Conservation (phyloP, 768 basidiomycete species). For the Russula foetens region DNA sequence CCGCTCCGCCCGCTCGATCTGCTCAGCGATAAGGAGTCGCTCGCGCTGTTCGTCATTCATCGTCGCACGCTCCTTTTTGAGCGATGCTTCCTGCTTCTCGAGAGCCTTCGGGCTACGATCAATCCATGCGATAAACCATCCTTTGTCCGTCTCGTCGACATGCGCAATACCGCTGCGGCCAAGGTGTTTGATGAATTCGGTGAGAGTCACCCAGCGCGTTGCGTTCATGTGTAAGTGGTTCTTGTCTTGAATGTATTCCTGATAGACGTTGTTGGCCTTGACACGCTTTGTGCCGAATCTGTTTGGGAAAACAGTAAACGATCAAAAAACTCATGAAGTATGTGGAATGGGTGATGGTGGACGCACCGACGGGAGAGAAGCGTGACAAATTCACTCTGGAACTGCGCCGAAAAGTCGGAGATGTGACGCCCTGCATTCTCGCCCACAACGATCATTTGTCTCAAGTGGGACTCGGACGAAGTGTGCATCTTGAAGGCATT, state of each 20-base stretch:
- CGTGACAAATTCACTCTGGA: conserved; percentile 86
- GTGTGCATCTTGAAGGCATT: conserved; percentile 98
- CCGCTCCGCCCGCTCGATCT: conserved; percentile 82
- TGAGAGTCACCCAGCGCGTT: conserved; percentile 94
- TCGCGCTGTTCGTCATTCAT: conserved; percentile 94
- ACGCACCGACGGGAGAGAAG: conserved; percentile 75
- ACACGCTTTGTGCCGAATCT: conserved; percentile 95
- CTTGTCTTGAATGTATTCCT: conserved; percentile 96
- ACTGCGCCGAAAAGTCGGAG: conserved; percentile 77
- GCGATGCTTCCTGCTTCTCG: conserved; percentile 79
- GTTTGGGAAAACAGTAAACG: neutral
- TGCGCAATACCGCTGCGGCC: conserved; percentile 79
- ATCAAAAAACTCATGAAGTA: conserved; percentile 1
- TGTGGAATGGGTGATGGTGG: conserved; percentile 3
- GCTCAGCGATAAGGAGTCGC: conserved; percentile 79
- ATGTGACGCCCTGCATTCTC: conserved; percentile 92
- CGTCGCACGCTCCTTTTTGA: conserved; percentile 88
- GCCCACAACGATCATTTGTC: conserved; percentile 96
- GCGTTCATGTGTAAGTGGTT: conserved; percentile 96
- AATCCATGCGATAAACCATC: conserved; percentile 96
- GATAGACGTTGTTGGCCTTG: conserved; percentile 90
- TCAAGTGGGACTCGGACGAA: conserved; percentile 79
- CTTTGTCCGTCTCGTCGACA: conserved; percentile 98
- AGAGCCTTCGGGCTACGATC: conserved; percentile 94
- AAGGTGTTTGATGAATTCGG: conserved; percentile 89